Percentiles rank a stretch among this genome's conserved stretches.
Evolutionary conservation across 768 basidiomycete species (phyloP).

Genomic region (Leccinum rimulosum): DNA sequence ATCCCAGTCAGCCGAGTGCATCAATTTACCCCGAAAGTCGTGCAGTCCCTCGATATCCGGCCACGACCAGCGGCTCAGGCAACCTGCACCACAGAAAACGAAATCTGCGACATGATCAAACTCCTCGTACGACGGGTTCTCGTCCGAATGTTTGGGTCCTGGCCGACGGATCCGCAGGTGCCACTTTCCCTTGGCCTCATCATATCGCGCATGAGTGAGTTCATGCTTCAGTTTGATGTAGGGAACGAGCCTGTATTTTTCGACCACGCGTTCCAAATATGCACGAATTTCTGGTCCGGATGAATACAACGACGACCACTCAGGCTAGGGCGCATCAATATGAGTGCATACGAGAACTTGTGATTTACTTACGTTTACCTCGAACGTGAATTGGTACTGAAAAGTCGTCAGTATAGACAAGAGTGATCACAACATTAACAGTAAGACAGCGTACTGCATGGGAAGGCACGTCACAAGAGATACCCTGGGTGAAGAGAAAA

Average conservation of each 20-base stretch:
- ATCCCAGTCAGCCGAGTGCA: conserved; percentile 67
- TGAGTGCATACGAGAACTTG: background rate
- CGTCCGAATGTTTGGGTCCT: conserved; percentile 6
- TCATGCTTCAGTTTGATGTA: conserved; percentile 58
- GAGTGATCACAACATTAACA: background rate
- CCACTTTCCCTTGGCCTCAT: conserved; percentile 55
- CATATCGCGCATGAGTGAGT: conserved; percentile 49
- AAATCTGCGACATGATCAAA: conserved; percentile 56
- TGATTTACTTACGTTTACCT: conserved; percentile 40
- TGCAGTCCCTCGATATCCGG: conserved; percentile 60
- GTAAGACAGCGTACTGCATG: conserved; percentile 41
- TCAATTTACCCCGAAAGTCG: conserved; percentile 52
- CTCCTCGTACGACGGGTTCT: conserved; percentile 35
- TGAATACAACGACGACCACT: conserved; percentile 64
- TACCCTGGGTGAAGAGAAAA: conserved; percentile 33
- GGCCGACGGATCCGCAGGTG: conserved; percentile 45
- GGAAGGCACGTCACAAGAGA: conserved; percentile 62
- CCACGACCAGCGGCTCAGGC: conserved; percentile 61
- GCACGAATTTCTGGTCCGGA: conserved; percentile 56
- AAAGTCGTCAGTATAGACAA: background rate
- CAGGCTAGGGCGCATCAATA: conserved; percentile 34
- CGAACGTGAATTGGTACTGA: conserved; percentile 61
- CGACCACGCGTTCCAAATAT: conserved; percentile 52
- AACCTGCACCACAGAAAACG: conserved; percentile 53
- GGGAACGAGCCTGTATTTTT: conserved; percentile 51